Evolutionary conservation across 495 filamentous ascomycete species (phyloP), one percentile per base, ranked within the genome.

Genomic region (Hypoxylon cercidicola): DNA sequence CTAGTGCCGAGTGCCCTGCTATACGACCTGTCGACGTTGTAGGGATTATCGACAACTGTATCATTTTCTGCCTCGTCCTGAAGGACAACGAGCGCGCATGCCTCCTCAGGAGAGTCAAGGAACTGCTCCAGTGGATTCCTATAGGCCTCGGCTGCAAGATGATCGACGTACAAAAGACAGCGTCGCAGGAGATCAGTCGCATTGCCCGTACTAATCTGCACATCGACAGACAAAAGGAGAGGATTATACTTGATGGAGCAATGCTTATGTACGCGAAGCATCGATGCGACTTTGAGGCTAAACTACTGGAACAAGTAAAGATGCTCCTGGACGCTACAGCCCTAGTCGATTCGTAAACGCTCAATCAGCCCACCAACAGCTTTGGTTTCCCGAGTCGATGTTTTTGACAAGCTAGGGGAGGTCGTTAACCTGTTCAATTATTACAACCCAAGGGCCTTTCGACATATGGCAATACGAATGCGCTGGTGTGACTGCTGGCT

Each of bases 81-180:
- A 72, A 64, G 37, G 50, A 62, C 6, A 16, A 35, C 4, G 49
- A 59, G 25, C 15, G 10, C 19, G 23, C 40, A 3, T n/a, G 15
- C 12, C 35, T 55, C 7, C 39, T 72, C 8, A 18, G 54, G 18
- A 18, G 46, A 23, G 18, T 48, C 7, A 56, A 41, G 15, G 10
- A 41, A 2, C 20, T 44, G 11, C 19, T 70, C 40, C 41, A 55
- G 37, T 52, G 37, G 59, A 16, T 62, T 6, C 39, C 47, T 4
- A 10, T 67, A 12, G 19, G 47, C 12, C 52, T 72, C 1, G 46
- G 55, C n/a, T 45, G 47, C 13, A 70, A 62, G 35, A 39, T 34
- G 37, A n/a, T 55, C 5, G 10, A 35, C 2, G 18, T 63, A 5
- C 12, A 34, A n/a, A 35, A 20, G 19, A 18, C 23, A 12, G 54